Conservation (phyloP, 2,329 filamentous ascomycete genomes). For the Paecilomyces fulvus region DNA sequence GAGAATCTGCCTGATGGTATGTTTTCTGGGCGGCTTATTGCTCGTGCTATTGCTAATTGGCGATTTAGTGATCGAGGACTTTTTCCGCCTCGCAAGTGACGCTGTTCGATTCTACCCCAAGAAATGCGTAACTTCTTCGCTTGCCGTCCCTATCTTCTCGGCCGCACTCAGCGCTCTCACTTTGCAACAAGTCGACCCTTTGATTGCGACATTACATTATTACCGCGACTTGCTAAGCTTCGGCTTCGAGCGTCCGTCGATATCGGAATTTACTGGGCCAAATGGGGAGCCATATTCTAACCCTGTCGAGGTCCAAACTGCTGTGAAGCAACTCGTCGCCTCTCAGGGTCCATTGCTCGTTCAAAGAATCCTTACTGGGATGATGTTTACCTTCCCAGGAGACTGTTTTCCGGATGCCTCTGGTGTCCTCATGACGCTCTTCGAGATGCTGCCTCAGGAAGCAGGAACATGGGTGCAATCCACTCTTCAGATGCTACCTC, state of each 20-base stretch:
- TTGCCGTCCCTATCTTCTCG: slow-evolving; percentile 76
- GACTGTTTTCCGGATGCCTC: slow-evolving; percentile 95
- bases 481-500: slow-evolving; percentile 75
- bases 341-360: slow-evolving; percentile 68
- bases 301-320: slow-evolving; percentile 59
- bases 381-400: slow-evolving; percentile 98
- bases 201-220: slow-evolving; percentile 88
- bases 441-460: slow-evolving; percentile 74
- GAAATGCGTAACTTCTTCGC: slow-evolving; percentile 67
- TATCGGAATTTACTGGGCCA: slow-evolving; percentile 51
- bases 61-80: slow-evolving; percentile 73
- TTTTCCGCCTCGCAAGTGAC: slow-evolving; percentile 87
- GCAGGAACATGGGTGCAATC: slow-evolving; percentile 73
- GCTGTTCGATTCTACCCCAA: slow-evolving; percentile 88
- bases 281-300: slow-evolving; percentile 52
- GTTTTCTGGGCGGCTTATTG: slow-evolving; percentile 11
- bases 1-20: slow-evolving; percentile 64
- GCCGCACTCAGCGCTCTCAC: slow-evolving; percentile 80
- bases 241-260: slow-evolving; percentile 60
- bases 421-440: slow-evolving; percentile 80
- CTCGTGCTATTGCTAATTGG: slow-evolving; percentile 7
- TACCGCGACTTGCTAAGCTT: slow-evolving; percentile 86
- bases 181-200: slow-evolving; percentile 81
- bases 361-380: slow-evolving; percentile 85
- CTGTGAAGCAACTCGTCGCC: slow-evolving; percentile 63